Percentiles rank a stretch among this genome's conserved stretches.
Conservation (phyloP, 164 flowering plant genomes). For the Malania oleifera region DNA sequence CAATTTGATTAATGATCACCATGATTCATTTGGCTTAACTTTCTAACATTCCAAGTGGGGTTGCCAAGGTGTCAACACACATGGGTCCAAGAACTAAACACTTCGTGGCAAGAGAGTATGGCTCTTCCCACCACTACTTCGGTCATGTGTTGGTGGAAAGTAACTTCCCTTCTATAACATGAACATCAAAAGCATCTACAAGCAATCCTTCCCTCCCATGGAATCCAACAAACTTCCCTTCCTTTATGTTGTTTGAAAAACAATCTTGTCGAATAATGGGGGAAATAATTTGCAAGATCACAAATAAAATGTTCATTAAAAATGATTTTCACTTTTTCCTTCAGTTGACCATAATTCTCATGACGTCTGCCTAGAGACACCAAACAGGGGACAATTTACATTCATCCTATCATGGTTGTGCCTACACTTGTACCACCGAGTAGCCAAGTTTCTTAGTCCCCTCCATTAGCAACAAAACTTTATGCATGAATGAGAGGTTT, state of each 20-base stretch:
- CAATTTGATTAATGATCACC: no score
- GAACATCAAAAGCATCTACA: slow-evolving; percentile 71
- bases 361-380: slow-evolving; percentile 17
- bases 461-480: slow-evolving; percentile 8
- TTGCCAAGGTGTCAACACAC: no score
- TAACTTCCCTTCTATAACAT: slow-evolving; percentile 51
- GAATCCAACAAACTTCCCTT: slow-evolving; percentile 70
- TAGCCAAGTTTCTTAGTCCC: slow-evolving; percentile 26
- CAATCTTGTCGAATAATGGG: no score
- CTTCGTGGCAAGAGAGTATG: no score
- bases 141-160: slow-evolving; percentile 15
- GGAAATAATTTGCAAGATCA: no score
- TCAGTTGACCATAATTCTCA: no score
- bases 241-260: slow-evolving; percentile 39
- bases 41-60: no score
- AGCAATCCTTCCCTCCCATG: slow-evolving; percentile 71
- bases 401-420: slow-evolving; percentile 35
- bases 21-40: no score
- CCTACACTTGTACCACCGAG: slow-evolving; percentile 48
- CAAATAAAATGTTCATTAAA: no score
- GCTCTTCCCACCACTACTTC: no score
- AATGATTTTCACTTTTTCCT: no score
- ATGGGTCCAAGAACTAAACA: no score
- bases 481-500: slow-evolving; percentile 25
- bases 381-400: slow-evolving; percentile 10